Evolutionary conservation across 2,329 filamentous ascomycete species (phyloP), one percentile per base, ranked within the genome.

Genomic region (Huntiella decipiens): DNA sequence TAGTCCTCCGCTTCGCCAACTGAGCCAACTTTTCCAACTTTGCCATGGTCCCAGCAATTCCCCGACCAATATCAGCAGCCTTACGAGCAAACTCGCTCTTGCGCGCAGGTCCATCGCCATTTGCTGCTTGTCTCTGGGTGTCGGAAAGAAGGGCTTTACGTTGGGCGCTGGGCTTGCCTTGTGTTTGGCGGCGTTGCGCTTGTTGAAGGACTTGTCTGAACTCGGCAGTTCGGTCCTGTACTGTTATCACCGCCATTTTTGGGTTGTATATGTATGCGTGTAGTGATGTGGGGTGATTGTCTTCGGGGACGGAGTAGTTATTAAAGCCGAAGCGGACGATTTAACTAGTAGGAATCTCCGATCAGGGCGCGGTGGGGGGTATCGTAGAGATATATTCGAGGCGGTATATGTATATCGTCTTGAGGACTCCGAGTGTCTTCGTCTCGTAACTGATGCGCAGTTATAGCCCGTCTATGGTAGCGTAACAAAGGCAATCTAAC

Each of bases 141-240:
- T 82, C 76, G 40, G 73, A 77, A 50, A 94, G 70, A 43, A 95
- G 74, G 37, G 82, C 85, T 59, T 86, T 79, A 54, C 82, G 75
- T 62, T 92, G 83, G 31, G 81, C 71, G 55, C 82, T 76, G 44
- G 80, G 70, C 65, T 92, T 94, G 50, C 74, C 76, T 8, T 79
- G 72, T 31, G 78, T 77, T 56, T 91, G 77, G 52, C 79, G 74
- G 58, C 79, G 82, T 63, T 93, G 85, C 44, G 84, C 82, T 60
- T 93, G 84, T 39, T 74, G 70, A 51, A 96, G 75, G 57, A 96
- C 92, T 52, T 86, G 82, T 60, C 79, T 81, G 71, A 98, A 98
- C 70, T 98, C 91, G 58, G 77, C 73, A 48, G 91, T 98, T 58
- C 91, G 84, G 67, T 98, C 91, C 68, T 98, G 91, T 61, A 96